Evolutionary conservation across 495 filamentous ascomycete species (phyloP).

Genomic region (Saxispiralis lemnorum): DNA sequence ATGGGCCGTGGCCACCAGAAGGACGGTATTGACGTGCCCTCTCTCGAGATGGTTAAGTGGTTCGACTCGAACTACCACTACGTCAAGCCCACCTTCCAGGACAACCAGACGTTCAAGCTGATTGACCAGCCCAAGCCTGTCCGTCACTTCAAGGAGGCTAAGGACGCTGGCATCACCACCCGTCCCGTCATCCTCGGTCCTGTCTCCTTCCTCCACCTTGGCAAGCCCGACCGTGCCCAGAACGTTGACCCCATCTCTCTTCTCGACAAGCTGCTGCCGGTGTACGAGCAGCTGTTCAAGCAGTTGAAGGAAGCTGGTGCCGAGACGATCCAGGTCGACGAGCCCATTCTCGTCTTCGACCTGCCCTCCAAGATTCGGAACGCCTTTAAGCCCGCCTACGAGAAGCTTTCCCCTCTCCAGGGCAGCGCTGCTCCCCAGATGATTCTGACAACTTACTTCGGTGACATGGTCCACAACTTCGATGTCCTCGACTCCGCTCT

Average conservation of each 20-base stretch:
- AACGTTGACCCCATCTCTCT: conserved; percentile 80
- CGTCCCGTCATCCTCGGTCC: conserved; percentile 89
- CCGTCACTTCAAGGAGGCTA: conserved; percentile 84
- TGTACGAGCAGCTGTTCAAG: conserved; percentile 77
- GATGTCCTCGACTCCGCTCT: conserved; percentile 53
- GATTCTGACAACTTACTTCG: conserved; percentile 89
- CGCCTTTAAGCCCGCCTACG: conserved; percentile 95
- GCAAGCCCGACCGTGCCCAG: conserved; percentile 90
- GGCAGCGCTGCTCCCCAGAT: conserved; percentile 65
- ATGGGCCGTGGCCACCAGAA: conserved; percentile 98
- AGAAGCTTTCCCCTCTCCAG: conserved; percentile 52
- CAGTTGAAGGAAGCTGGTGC: conserved; percentile 90
- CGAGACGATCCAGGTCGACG: conserved; percentile 91
- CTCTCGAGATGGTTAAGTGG: conserved; percentile 99
- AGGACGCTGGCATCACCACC: conserved; percentile 82
- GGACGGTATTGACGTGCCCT: conserved; percentile 78
- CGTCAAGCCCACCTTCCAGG: conserved; percentile 93
- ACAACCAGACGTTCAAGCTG: conserved; percentile 90
- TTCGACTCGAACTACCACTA: conserved; percentile 99
- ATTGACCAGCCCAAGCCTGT: conserved; percentile 77
- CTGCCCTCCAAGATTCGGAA: conserved; percentile 71
- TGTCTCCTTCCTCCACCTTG: conserved; percentile 88
- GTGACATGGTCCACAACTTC: conserved; percentile 97
- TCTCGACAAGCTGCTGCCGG: conserved; percentile 74
- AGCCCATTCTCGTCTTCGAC: conserved; percentile 90